Conservation (phyloP, 257 asterid species). For the Craterostigma plantagineum region DNA sequence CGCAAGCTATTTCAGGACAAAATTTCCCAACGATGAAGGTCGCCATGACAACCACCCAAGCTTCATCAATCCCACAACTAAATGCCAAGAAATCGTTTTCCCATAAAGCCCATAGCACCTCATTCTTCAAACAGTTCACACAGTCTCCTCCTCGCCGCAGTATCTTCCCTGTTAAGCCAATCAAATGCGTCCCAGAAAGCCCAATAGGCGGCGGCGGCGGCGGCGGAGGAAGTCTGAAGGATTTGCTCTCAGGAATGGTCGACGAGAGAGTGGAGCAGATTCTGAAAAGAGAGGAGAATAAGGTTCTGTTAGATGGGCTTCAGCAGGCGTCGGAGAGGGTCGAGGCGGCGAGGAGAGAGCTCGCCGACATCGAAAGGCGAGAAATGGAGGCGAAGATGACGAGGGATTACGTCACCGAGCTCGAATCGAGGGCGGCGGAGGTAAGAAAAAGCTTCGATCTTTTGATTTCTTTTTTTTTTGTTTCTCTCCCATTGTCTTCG, state of each 20-base stretch:
- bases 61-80: no score
- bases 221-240: constrained; percentile 29
- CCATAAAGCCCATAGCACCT: no score
- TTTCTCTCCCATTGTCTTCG: no score
- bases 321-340: constrained; percentile 69
- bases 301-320: constrained; percentile 53
- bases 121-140: no score
- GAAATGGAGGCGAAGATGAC: constrained; percentile 46
- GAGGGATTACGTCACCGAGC: constrained; percentile 48
- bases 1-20: no score
- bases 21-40: no score
- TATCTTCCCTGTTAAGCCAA: no score
- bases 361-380: constrained; percentile 63
- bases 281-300: constrained; percentile 61
- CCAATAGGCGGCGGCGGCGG: no score
- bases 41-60: no score
- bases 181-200: constrained; percentile 4
- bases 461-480: neutral
- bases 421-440: constrained; percentile 68
- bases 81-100: no score
- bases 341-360: constrained; percentile 55
- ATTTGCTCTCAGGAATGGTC: constrained; percentile 44
- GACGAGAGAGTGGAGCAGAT: constrained; percentile 58
- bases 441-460: constrained; percentile 11
- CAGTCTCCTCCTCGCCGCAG: no score